A percentile compares a stretch with the other conserved stretches of the same genome.
Conservation (phyloP, 2,329 filamentous ascomycete species). For the Penicillium crustosum region DNA sequence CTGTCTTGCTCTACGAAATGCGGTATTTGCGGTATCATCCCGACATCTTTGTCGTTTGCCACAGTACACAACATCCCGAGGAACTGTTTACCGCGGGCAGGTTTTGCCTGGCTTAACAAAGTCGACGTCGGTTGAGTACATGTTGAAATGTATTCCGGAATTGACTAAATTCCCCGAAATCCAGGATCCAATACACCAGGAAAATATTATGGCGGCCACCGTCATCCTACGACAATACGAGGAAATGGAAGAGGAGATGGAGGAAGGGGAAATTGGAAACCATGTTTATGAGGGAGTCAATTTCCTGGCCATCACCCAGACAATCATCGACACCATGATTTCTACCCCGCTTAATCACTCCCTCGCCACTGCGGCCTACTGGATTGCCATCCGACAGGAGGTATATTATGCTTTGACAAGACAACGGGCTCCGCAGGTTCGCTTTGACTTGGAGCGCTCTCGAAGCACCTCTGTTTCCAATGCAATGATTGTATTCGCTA, state of each 20-base stretch:
- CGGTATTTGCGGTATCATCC: slow-evolving; percentile 26
- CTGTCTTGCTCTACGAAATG: slow-evolving; percentile 24
- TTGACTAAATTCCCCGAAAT: slow-evolving; percentile 6
- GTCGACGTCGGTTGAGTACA: slow-evolving; percentile 24
- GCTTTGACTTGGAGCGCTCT: slow-evolving; percentile 13
- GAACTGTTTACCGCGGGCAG: slow-evolving; percentile 18
- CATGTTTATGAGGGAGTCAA: slow-evolving; percentile 16
- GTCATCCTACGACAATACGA: slow-evolving; percentile 29
- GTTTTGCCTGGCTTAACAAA: slow-evolving; percentile 13
- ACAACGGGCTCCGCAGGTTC: slow-evolving; percentile 16
- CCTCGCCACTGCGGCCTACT: slow-evolving; percentile 22
- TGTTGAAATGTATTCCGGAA: slow-evolving; percentile 25
- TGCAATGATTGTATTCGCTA: slow-evolving; percentile 21
- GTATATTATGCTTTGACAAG: slow-evolving; percentile 26
- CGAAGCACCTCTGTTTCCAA: slow-evolving; percentile 14
- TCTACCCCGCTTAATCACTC: slow-evolving; percentile 18
- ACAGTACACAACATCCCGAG: slow-evolving; percentile 20
- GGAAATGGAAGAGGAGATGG: slow-evolving; percentile 31
- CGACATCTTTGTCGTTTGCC: slow-evolving; percentile 23
- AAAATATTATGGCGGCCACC: slow-evolving; percentile 28
- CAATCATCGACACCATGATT: slow-evolving; percentile 24
- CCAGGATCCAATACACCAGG: slow-evolving; percentile 14
- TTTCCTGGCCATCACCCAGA: slow-evolving; percentile 26
- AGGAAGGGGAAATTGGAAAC: slow-evolving; percentile 24
- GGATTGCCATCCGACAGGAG: slow-evolving; percentile 29